Evolutionary conservation across 306 rosid species (phyloP).

Genomic region (Fragaria nilgerrensis): DNA sequence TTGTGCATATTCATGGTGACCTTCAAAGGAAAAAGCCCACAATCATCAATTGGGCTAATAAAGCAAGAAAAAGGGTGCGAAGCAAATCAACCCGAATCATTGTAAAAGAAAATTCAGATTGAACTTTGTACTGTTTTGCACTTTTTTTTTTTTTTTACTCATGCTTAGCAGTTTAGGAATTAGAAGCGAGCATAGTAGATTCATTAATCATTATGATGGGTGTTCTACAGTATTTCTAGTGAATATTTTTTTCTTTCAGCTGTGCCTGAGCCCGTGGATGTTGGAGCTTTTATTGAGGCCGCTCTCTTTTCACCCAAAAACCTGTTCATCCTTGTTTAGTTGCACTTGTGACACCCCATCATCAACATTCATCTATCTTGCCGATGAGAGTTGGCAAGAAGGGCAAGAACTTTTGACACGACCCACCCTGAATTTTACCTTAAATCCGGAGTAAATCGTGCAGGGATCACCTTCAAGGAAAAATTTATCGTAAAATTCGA

Average conservation of each 20-base stretch:
- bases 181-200: background rate
- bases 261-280: background rate
- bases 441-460: too few relatives aligned
- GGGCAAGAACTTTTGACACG: too few relatives aligned
- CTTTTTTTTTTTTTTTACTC: background rate
- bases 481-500: too few relatives aligned
- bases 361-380: too few relatives aligned
- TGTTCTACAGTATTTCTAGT: background rate
- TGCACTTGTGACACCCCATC: too few relatives aligned
- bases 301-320: too few relatives aligned
- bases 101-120: background rate
- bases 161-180: background rate
- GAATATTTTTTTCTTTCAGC: background rate
- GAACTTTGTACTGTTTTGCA: background rate
- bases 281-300: background rate
- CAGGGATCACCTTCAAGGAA: too few relatives aligned
- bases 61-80: conserved; percentile 15
- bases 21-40: conserved; percentile 14
- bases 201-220: background rate
- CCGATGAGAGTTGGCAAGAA: too few relatives aligned
- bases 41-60: conserved; percentile 13
- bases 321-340: too few relatives aligned
- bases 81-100: conserved; percentile 18
- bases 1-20: conserved; percentile 16
- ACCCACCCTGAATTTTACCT: too few relatives aligned